Percentiles rank a stretch among this genome's conserved stretches.
Evolutionary conservation across 2,329 filamentous ascomycete species (phyloP).

Genomic region (Rhynchosporium secalis): DNA sequence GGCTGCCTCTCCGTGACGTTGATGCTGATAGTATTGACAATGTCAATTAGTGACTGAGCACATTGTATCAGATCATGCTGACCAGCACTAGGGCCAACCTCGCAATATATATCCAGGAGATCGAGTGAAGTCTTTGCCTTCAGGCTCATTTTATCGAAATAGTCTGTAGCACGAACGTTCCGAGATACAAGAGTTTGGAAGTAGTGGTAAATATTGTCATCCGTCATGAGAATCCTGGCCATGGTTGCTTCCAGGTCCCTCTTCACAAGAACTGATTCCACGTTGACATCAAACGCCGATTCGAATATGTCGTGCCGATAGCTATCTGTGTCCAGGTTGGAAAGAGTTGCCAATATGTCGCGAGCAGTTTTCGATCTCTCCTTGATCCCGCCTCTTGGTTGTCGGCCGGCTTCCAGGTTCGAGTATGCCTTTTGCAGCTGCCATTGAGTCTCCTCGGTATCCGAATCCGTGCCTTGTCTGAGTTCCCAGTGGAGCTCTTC

Average conservation of each 20-base stretch:
- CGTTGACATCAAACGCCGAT: slow-evolving; percentile 23
- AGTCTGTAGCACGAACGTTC: slow-evolving; percentile 30
- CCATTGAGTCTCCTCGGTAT: slow-evolving; percentile 32
- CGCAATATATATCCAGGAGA: slow-evolving; percentile 31
- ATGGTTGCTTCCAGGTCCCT: slow-evolving; percentile 36
- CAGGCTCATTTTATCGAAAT: slow-evolving; percentile 32
- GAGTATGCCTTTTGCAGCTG: slow-evolving; percentile 30
- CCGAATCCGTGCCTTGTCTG: slow-evolving; percentile 28
- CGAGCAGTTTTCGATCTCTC: slow-evolving; percentile 29
- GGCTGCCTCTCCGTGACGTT: slow-evolving; percentile 28
- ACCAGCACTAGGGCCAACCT: slow-evolving; percentile 27
- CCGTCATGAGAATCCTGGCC: slow-evolving; percentile 30
- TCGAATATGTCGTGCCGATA: slow-evolving; percentile 33
- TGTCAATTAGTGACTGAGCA: slow-evolving; percentile 30
- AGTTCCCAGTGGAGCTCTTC: slow-evolving; percentile 35
- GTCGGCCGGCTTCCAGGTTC: slow-evolving; percentile 13
- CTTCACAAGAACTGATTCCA: slow-evolving; percentile 24
- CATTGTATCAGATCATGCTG: slow-evolving; percentile 35
- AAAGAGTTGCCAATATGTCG: slow-evolving; percentile 37
- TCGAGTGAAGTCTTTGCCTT: slow-evolving; percentile 30
- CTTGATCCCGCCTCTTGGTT: slow-evolving; percentile 25
- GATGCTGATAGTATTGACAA: slow-evolving; percentile 32
- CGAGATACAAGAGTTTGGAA: slow-evolving; percentile 31
- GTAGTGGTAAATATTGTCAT: slow-evolving; percentile 33
- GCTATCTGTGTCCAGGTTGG: slow-evolving; percentile 27